These are phyloP conservation scores for Canariomyces notabilis DNA, from an alignment of 2,329 filamentous ascomycete species.

Conservation along the genomic window DNA sequence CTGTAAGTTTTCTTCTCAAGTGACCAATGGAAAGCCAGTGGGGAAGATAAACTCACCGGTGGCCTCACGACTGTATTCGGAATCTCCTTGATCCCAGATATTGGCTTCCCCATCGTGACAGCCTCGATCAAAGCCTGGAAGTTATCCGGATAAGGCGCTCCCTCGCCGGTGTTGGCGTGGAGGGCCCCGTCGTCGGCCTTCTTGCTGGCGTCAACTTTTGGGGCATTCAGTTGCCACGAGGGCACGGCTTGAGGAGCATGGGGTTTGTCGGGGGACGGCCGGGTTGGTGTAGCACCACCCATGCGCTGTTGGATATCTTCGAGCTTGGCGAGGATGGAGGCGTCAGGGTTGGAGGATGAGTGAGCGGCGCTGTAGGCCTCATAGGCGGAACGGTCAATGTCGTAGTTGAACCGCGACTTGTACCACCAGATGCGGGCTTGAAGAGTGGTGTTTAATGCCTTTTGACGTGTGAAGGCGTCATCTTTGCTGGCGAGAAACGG, in stretches of 20 bases:
- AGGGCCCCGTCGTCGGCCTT: constrained; percentile 32
- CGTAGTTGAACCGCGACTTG: constrained; percentile 17
- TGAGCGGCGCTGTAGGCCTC: constrained; percentile 14
- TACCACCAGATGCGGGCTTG: constrained; percentile 50
- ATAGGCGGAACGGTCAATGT: constrained; percentile 22
- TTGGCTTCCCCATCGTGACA: constrained; percentile 73
- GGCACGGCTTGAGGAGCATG: constrained; percentile 15
- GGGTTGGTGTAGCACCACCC: constrained; percentile 3
- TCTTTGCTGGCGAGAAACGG: constrained; percentile 10
- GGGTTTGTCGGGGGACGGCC: not conserved
- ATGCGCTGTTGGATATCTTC: constrained; percentile 24
- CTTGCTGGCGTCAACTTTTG: constrained; percentile 43
- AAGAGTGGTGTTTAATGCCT: constrained; percentile 49
- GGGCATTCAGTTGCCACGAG: constrained; percentile 47
- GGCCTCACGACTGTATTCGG: constrained; percentile 72
- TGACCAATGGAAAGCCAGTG: not conserved
- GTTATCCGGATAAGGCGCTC: constrained; percentile 69
- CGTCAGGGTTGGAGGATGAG: constrained; percentile 13
- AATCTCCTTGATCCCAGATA: constrained; percentile 84
- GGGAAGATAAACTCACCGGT: constrained; percentile 46
- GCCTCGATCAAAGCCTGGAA: constrained; percentile 84
- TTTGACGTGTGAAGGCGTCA: constrained; percentile 22
- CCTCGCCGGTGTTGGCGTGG: constrained; percentile 19
- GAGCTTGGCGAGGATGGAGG: constrained; percentile 22
- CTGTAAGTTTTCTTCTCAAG: not conserved